Evolutionary conservation across 2,329 filamentous ascomycete species (phyloP).

Genomic region (Colletotrichum acutatum): DNA sequence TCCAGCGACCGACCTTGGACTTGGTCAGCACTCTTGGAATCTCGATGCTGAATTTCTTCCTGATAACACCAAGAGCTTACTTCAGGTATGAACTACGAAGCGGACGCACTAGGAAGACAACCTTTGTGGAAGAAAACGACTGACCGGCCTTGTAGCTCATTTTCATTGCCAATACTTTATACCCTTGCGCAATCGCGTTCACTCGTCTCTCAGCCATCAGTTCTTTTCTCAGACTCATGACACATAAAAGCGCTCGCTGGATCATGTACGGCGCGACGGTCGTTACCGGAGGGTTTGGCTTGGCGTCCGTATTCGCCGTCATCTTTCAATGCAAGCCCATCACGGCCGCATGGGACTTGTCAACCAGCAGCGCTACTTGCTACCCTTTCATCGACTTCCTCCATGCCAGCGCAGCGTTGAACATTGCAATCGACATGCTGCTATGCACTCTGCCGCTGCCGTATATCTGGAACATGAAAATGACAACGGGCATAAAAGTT

Average conservation of each 20-base stretch:
- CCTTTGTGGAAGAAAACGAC: not conserved
- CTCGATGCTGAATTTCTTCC: constrained; percentile 1
- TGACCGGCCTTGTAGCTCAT: constrained; percentile 4
- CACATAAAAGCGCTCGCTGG: not conserved
- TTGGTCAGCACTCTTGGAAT: constrained; percentile 28
- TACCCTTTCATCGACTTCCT: constrained; percentile 42
- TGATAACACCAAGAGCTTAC: not conserved
- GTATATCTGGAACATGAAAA: constrained; percentile 42
- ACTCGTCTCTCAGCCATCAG: constrained; percentile 16
- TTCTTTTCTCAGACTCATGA: constrained; percentile 11
- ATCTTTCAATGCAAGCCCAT: constrained; percentile 29
- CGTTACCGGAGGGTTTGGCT: not conserved
- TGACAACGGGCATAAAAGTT: constrained; percentile 41
- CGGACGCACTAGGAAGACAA: not conserved
- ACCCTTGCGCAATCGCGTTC: constrained; percentile 23
- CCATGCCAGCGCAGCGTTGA: constrained; percentile 43
- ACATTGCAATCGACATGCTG: constrained; percentile 42
- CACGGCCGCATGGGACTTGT: constrained; percentile 42
- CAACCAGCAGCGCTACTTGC: constrained; percentile 37
- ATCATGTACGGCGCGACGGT: not conserved
- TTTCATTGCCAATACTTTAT: constrained; percentile 24
- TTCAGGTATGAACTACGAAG: not conserved
- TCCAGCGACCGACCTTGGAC: constrained; percentile 23
- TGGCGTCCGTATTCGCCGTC: constrained; percentile 17
- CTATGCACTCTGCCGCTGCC: constrained; percentile 44